Conservation (phyloP, 1,139 yeast genomes). For the Pichia sp. region DNA sequence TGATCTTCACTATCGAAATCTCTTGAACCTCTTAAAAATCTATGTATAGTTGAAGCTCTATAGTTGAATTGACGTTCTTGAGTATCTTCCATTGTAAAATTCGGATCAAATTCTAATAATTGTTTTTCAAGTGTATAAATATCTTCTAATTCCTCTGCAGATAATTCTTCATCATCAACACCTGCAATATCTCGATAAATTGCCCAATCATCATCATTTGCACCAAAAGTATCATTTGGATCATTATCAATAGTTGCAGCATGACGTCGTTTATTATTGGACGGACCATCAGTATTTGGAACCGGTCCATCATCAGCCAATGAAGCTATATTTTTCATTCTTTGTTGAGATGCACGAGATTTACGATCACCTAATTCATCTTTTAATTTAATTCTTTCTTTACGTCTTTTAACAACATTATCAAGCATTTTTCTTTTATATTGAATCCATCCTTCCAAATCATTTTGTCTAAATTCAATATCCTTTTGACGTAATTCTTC, state of each 20-base stretch:
- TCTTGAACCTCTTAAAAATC: conserved; percentile 85
- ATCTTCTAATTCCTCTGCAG: conserved; percentile 60
- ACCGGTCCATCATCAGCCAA: conserved; percentile 61
- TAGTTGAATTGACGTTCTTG: conserved; percentile 81
- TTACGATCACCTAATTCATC: conserved; percentile 83
- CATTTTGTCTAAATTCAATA: conserved; percentile 68
- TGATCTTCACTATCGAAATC: conserved; percentile 57
- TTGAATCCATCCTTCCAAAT: conserved; percentile 73
- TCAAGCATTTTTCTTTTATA: conserved; percentile 60
- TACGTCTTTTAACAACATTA: conserved; percentile 48
- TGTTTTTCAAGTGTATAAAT: conserved; percentile 65
- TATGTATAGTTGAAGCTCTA: conserved; percentile 72
- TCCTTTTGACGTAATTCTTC: conserved; percentile 56
- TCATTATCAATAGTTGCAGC: conserved; percentile 72
- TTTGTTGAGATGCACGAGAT: conserved; percentile 82
- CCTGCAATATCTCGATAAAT: conserved; percentile 79
- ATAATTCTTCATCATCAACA: conserved; percentile 66
- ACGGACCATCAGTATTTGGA: conserved; percentile 10
- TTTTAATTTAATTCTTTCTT: conserved; percentile 63
- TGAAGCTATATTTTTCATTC: conserved; percentile 89
- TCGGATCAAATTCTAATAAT: conserved; percentile 73
- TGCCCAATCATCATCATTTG: conserved; percentile 94
- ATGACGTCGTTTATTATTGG: conserved; percentile 44
- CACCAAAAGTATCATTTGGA: conserved; percentile 92
- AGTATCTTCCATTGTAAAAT: conserved; percentile 79